phyloP scores from a whole-genome alignment of 176 grass and related monocot species.

The Tuctoria greenei region DNA sequence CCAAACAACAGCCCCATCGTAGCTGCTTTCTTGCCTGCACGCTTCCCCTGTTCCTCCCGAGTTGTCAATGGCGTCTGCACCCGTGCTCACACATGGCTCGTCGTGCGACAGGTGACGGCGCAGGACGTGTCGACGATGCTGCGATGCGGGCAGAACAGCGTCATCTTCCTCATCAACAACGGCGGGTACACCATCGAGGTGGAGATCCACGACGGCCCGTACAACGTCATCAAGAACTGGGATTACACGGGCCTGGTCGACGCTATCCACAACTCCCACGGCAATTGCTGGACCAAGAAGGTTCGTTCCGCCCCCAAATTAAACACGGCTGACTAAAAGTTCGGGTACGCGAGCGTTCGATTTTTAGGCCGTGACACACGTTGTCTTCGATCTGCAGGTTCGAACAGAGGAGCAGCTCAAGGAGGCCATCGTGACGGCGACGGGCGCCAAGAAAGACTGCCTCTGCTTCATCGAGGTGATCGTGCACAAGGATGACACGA shows the following conservation, averaged over 20 bases:
- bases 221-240: constrained; percentile 83
- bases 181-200: constrained; percentile 71
- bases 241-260: constrained; percentile 60
- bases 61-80: not conserved
- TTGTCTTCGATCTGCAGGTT: constrained; percentile 38
- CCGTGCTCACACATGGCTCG: not conserved
- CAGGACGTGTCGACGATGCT: constrained; percentile 74
- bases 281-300: constrained; percentile 63
- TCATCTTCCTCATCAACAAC: constrained; percentile 75
- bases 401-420: constrained; percentile 55
- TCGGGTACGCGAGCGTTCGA: not conserved
- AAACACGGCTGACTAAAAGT: too few species aligned
- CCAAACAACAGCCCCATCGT: too few species aligned
- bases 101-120: constrained; percentile 42
- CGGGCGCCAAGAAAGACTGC: constrained; percentile 52
- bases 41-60: constrained; percentile 9
- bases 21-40: too few species aligned
- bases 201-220: constrained; percentile 67
- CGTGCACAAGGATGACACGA: constrained; percentile 68
- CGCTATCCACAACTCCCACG: constrained; percentile 58
- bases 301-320: constrained; percentile 1
- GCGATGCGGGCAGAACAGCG: constrained; percentile 53
- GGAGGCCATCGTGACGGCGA: constrained; percentile 52
- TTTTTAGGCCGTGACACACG: not conserved
- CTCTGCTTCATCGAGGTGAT: constrained; percentile 74